Base-by-base conservation (phyloP, 495 filamentous ascomycete genomes). In the Aspergillus affinis region DNA sequence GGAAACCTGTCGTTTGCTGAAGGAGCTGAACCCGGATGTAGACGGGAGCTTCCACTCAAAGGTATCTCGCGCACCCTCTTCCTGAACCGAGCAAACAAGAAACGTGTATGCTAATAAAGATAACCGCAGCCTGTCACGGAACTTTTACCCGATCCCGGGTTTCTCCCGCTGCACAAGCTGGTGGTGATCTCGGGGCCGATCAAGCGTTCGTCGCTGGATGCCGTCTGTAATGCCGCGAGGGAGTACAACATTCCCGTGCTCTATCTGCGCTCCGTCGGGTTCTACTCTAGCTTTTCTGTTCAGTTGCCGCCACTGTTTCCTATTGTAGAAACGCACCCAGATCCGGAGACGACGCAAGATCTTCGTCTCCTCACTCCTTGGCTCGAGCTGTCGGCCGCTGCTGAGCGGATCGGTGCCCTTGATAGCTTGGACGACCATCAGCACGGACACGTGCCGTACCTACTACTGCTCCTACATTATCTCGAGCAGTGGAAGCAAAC, bases 311-410 rank as follows among this genome's bases (percentile, higher is more conserved):
- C 83, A 19, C 83, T 83, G 9, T 97, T 95, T 63, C 91, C 92
- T n/a, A 91, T 98, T 64, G 90, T 98, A 65, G 93, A 99, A 70
- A 97, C 93, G 26, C 94, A 99, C 65, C 94, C 95, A 1, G 93
- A 97, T 59, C 87, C 90, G 26, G 88, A 90, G 47, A 84, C 89
- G 47, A 92, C 88, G 6, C 88, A 88, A 54, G 95, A 99, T 61
- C 82, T 99, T 55, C 88, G 95, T 45, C 80, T 98, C 27, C 74
- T 96, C 1, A 87, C 82, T 26, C 92, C 94, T 36, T 99, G 95
- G 94, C 83, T 88, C 17, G 93, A 95, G 69, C 83, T 99, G 27
- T 69, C 80, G 4, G 78, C 79, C 9, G 86, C 84, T 9, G 70
- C 68, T 48, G 78, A 84, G 6, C 83, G 87, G 67, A 87, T 90